Conservation (phyloP, 1,284 basidiomycete genomes). For the Ustilago hordei region DNA sequence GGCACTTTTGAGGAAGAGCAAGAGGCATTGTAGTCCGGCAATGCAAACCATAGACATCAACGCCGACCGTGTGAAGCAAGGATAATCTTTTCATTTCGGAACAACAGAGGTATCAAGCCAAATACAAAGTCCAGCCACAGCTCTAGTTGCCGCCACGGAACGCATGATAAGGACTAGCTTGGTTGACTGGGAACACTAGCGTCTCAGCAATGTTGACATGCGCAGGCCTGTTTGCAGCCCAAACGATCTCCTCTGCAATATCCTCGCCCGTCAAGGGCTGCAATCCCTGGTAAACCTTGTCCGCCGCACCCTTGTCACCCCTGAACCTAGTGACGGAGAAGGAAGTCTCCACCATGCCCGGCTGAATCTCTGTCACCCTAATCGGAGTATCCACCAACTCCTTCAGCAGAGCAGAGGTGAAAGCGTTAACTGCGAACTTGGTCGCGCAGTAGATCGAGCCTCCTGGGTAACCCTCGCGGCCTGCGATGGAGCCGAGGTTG, state of each 20-base stretch:
- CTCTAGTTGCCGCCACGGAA: slow-evolving; percentile 34
- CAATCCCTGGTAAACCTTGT: slow-evolving; percentile 66
- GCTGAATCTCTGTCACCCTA: slow-evolving; percentile 66
- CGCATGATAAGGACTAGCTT: slow-evolving; percentile 63
- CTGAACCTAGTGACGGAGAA: slow-evolving; percentile 60
- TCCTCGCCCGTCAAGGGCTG: slow-evolving; percentile 64
- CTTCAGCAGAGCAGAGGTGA: slow-evolving; percentile 83
- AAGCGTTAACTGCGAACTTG: slow-evolving; percentile 89
- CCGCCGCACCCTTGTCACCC: slow-evolving; percentile 53
- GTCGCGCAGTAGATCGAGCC: slow-evolving; percentile 72
- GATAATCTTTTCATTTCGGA: neutral
- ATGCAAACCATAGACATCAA: neutral
- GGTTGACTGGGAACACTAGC: slow-evolving; percentile 63
- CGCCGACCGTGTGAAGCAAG: neutral
- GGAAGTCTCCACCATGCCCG: slow-evolving; percentile 85
- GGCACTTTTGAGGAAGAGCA: slow-evolving; percentile 22
- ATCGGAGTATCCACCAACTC: slow-evolving; percentile 85
- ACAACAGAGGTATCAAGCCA: neutral
- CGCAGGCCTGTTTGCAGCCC: slow-evolving; percentile 80
- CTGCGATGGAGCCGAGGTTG: slow-evolving; percentile 93
- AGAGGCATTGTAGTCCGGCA: neutral
- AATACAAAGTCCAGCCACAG: neutral
- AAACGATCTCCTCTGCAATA: slow-evolving; percentile 93
- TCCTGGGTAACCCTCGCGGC: slow-evolving; percentile 84
- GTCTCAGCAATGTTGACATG: slow-evolving; percentile 68